A percentile compares a stretch with the other conserved stretches of the same genome.
Evolutionary conservation across 2,329 filamentous ascomycete species (phyloP).

Genomic region (Ophiostoma pallidulum): DNA sequence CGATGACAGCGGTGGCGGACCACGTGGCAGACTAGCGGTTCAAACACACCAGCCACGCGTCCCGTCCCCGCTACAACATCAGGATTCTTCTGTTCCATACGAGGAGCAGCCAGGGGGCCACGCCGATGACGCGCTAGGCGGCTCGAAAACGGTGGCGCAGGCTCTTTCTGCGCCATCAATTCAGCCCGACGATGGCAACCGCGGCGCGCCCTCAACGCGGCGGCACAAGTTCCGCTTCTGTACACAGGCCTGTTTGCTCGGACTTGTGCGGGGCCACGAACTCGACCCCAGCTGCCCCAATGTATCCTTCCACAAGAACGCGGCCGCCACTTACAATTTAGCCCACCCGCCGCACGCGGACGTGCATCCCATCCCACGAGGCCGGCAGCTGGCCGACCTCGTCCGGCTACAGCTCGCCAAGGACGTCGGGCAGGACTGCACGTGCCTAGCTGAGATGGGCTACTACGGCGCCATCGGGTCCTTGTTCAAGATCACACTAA

Average conservation of each 20-base stretch:
- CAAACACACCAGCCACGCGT: neutral
- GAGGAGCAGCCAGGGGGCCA: no score
- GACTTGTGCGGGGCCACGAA: constrained; percentile 5
- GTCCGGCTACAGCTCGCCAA: constrained; percentile 7
- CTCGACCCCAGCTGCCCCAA: constrained; percentile 11
- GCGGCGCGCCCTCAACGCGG: no score
- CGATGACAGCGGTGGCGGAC: neutral
- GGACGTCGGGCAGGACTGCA: constrained; percentile 9
- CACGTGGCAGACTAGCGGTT: neutral
- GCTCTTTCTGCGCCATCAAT: no score
- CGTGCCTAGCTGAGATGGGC: constrained; percentile 2
- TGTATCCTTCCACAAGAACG: constrained; percentile 2
- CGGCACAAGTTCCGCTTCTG: constrained; percentile 10
- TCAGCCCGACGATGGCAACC: no score
- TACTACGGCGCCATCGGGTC: constrained; percentile 10
- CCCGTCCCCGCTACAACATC: neutral
- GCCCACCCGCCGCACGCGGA: no score
- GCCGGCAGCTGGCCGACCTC: constrained; percentile 7
- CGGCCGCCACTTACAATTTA: neutral
- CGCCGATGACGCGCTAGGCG: no score
- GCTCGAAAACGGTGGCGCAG: no score
- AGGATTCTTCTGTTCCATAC: no score
- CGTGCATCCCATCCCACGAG: no score
- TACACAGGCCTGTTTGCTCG: constrained; percentile 11
- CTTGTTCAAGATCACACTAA: constrained; percentile 12